Base-by-base conservation (phyloP, 2,329 filamentous ascomycete genomes). In the Drechslera avenae region DNA sequence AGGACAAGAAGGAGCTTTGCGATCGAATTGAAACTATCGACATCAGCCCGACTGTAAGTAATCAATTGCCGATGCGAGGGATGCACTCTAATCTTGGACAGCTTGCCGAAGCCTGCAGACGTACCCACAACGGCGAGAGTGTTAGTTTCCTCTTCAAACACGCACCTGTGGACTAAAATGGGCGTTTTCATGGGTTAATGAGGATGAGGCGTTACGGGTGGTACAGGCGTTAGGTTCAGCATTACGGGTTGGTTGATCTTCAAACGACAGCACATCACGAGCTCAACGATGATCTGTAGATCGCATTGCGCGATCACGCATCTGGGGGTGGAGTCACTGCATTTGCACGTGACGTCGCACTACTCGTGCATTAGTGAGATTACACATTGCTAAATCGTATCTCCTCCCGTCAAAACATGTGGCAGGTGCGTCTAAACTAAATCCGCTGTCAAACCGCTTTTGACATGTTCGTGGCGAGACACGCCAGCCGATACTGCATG, bases 21-120 rank as follows among this genome's bases (percentile, higher is more conserved):
- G 82, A 86, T 50, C 88, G 89, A 75, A 84, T 97, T 57, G 87
- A 91, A 75, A 92, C 92, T 49, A 96, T 97, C 72, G 92, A 97
- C 75, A 90, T 97, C 64, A 91, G 88, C 66, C 88, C 90, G 34
- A 96, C 91, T 30, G 77, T 79, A 59, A 73, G 77, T 73, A 35
- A 28, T 17, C 35, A 28, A 21, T 2, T n/a, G 35, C 26, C 30
- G 18, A 37, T 51, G 30, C 16, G 6, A 41, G 16, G 16, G n/a
- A 12, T 26, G 12, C 41, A 16, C 23, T 53, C 63, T 64, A 19
- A 69, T 52, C 23, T 26, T 28, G 13, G 35, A 50, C 56, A 78
- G 76, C 79, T 90, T 61, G 87, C 86, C 19, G 87, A 87, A 76
- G 86, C 86, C 13, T 89, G 88, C 60, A 80, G 86, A 53, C 79